Percentiles rank a stretch among this genome's conserved stretches.
Evolutionary conservation across 2,329 filamentous ascomycete species (phyloP).

Genomic region (Blastomyces parvus): DNA sequence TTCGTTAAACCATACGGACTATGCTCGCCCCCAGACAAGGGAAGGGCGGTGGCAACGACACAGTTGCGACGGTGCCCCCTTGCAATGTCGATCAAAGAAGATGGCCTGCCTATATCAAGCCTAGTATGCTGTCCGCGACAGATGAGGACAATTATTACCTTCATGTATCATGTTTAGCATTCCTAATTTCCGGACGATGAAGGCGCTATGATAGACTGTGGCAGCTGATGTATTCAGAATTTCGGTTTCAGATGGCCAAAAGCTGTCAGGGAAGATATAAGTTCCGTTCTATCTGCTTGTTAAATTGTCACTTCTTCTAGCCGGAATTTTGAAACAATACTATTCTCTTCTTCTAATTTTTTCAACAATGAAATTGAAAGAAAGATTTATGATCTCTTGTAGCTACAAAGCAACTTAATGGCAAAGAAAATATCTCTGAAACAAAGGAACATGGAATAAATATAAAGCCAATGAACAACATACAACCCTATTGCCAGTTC

Average conservation of each 20-base stretch:
- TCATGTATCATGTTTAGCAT: too few species aligned
- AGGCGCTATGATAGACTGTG: background rate
- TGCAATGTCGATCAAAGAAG: background rate
- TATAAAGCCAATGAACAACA: background rate
- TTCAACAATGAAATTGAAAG: background rate
- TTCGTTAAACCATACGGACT: background rate
- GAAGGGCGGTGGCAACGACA: background rate
- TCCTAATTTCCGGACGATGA: background rate
- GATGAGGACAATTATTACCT: background rate
- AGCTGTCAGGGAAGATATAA: background rate
- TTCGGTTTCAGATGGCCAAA: background rate
- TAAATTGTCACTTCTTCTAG: background rate
- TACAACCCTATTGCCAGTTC: background rate
- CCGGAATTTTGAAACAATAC: background rate
- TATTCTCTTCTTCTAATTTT: background rate
- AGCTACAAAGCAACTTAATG: background rate
- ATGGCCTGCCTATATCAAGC: background rate
- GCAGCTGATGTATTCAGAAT: background rate
- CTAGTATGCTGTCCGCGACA: too few species aligned
- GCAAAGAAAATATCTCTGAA: background rate
- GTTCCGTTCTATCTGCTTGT: background rate
- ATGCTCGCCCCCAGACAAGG: background rate
- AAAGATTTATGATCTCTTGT: background rate
- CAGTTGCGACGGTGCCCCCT: background rate
- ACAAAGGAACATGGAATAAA: background rate